Conservation (phyloP, 2,329 filamentous ascomycete genomes). For the Diaporthe amygdali region DNA sequence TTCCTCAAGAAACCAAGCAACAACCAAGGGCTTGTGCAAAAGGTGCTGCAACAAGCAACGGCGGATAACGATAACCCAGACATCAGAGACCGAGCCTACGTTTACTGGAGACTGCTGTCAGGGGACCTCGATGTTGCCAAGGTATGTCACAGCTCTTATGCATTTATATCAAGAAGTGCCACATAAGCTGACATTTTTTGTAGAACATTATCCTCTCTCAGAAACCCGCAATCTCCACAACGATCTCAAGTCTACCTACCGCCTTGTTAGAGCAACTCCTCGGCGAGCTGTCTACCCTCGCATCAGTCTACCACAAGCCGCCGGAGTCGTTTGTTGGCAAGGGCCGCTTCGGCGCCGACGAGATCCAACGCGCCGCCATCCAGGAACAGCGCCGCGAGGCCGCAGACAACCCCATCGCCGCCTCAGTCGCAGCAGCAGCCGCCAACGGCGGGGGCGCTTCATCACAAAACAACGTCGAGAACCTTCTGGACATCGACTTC, state of each 20-base stretch:
- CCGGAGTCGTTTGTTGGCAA: conserved; percentile 98
- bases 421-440: conserved; percentile 72
- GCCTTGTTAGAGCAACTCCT: conserved; percentile 89
- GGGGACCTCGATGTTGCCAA: conserved; percentile 91
- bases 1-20: conserved; percentile 97
- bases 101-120: conserved; percentile 96
- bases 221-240: conserved; percentile 92
- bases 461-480: conserved; percentile 83
- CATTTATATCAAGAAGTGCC: accelerated
- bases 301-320: conserved; percentile 98
- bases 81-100: conserved; percentile 94
- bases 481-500: conserved; percentile 74
- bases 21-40: conserved; percentile 89
- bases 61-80: conserved; percentile 97
- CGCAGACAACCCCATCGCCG: conserved; percentile 91
- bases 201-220: conserved; percentile 89
- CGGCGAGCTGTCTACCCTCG: conserved; percentile 87
- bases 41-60: conserved; percentile 90
- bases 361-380: conserved; percentile 92
- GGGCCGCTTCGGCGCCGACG: conserved; percentile 90
- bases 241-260: conserved; percentile 86
- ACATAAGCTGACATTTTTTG: not conserved
- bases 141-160: conserved; percentile 49
- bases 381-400: conserved; percentile 94
- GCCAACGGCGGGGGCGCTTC: conserved; percentile 60